Base-by-base conservation (phyloP, 2,329 filamentous ascomycete genomes). In the Colletotrichum liaoningense region DNA sequence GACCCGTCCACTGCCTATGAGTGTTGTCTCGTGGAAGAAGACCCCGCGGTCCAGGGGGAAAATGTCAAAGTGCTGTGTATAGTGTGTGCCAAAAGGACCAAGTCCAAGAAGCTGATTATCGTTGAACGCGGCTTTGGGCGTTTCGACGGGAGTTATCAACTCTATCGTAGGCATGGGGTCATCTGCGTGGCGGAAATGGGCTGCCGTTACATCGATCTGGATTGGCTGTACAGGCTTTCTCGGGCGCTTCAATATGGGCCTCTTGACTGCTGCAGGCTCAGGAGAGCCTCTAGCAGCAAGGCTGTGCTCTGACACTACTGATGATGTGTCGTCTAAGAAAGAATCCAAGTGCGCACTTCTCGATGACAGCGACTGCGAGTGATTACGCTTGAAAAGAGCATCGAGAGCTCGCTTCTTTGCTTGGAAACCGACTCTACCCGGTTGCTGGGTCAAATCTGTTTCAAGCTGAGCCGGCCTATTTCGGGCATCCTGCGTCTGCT, bases 31-130 rank as follows among this genome's bases (percentile, higher is more conserved):
- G 67, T 92, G 90, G 66, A 93, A 92, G 79, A 87, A 92, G 0
- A 88, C 85, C 3, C 87, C 87, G 7, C 80, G 77, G 52, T 88
- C 86, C 35, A 93, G 81, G 22, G 90, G 90, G 66, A 91, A 91
- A 5, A 90, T 80, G 58, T 92, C 90, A 74, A 93, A 93, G 77
- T 93, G 87, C 42, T 88, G 86, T 0, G 90, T 88, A 78, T 92
- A 93, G 28, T 86, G 84, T 1, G 88, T 90, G 1, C 91, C 91
- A 78, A 90, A 91, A 0, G 89, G 88, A 0, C 88, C 89, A 8
- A 93, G 81, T 1, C 90, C 89, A 12, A 72, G 60, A 19, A 75
- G 63, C 49, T 75, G 65, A 5, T 26, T 52, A 5, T 66, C 62
- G 35, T 35, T 30, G 12, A 30, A 35, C 5, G n/a, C 9, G 7